Evolutionary conservation across 2,329 filamentous ascomycete genomes (phyloP).

Genomic region (Fusarium oxysporum): DNA sequence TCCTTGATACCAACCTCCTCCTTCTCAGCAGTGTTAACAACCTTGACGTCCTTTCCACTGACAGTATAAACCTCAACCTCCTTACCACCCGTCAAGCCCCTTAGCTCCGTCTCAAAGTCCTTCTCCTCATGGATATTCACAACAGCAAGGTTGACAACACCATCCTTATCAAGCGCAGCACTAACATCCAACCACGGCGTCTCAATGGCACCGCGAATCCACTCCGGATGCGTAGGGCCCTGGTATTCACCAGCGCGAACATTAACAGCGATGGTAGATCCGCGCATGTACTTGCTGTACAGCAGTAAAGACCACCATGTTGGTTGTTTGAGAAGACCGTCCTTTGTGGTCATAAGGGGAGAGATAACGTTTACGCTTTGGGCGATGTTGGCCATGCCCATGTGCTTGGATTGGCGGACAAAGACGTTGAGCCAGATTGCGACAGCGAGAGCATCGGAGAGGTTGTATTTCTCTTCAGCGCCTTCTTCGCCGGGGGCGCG

Average conservation of each 20-base stretch:
- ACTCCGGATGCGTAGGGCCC: conserved; percentile 73
- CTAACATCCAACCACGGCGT: conserved; percentile 79
- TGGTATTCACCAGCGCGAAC: conserved; percentile 72
- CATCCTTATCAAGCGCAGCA: conserved; percentile 67
- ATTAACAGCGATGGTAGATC: conserved; percentile 74
- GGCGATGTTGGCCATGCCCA: conserved; percentile 84
- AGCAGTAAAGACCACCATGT: conserved; percentile 81
- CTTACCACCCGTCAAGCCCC: conserved; percentile 58
- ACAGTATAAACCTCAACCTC: conserved; percentile 73
- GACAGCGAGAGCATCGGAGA: conserved; percentile 81
- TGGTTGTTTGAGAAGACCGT: conserved; percentile 75
- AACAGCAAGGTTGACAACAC: conserved; percentile 74
- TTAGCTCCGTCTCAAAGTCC: conserved; percentile 69
- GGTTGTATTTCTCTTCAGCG: conserved; percentile 79
- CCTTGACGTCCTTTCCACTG: conserved; percentile 55
- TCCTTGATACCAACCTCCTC: conserved; percentile 65
- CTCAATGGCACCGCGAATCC: conserved; percentile 73
- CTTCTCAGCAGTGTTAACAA: conserved; percentile 71
- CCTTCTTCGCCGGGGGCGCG: conserved; percentile 77
- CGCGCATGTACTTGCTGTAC: conserved; percentile 71
- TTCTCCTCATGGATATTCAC: conserved; percentile 76
- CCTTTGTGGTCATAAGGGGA: conserved; percentile 76
- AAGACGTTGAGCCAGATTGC: conserved; percentile 82
- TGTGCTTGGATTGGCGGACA: conserved; percentile 74
- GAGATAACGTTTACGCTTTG: conserved; percentile 83